Conservation (phyloP, 164 flowering plant species). For the Tinospora cordifolia region DNA sequence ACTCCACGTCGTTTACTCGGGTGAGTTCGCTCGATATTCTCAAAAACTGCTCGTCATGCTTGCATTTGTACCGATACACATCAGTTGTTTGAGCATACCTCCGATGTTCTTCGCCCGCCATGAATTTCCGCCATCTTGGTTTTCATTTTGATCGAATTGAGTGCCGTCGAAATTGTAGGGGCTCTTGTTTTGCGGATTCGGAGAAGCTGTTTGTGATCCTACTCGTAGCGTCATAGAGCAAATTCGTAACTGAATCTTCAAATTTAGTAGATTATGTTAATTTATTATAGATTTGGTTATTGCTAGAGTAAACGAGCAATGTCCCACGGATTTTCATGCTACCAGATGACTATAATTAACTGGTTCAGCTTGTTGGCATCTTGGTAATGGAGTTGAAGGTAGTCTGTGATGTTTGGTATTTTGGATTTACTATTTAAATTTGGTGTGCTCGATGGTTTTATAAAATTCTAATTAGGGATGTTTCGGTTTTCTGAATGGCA, state of each 20-base stretch:
- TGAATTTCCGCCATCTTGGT: background rate
- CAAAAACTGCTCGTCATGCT: background rate
- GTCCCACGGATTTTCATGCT: too few relatives aligned
- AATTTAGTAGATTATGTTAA: background rate
- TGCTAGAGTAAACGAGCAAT: too few relatives aligned
- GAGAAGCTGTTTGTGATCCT: background rate
- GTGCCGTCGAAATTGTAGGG: too few relatives aligned
- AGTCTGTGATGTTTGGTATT: too few relatives aligned
- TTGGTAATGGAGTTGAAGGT: too few relatives aligned
- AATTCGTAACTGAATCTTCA: background rate
- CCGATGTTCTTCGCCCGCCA: background rate
- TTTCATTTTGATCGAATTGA: background rate
- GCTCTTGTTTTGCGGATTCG: background rate
- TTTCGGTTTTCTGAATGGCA: too few relatives aligned
- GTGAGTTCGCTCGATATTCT: conserved; percentile 11
- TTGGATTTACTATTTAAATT: too few relatives aligned
- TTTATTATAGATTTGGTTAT: too few relatives aligned
- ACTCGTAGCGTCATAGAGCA: background rate
- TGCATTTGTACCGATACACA: background rate
- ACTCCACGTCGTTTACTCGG: conserved; percentile 11
- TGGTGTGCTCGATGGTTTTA: too few relatives aligned
- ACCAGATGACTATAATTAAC: too few relatives aligned
- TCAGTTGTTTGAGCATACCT: background rate
- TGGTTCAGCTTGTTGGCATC: too few relatives aligned
- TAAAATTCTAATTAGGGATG: too few relatives aligned